phyloP scores from a whole-genome alignment of 257 asterid species.

The Solanum bulbocastanum region DNA sequence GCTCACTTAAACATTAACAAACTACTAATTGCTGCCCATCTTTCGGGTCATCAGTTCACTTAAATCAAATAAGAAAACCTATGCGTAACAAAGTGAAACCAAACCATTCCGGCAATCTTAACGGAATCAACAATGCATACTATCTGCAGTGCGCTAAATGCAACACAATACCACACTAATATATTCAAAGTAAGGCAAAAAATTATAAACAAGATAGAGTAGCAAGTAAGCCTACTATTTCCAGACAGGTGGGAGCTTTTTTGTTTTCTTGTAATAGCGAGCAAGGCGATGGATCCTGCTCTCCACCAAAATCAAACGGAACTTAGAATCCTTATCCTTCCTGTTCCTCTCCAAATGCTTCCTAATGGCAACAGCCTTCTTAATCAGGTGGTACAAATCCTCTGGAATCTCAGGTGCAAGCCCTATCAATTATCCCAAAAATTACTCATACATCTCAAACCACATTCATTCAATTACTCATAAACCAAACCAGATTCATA shows the following conservation, averaged over 20 bases:
- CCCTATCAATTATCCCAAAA: conserved; percentile 13
- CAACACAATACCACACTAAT: not conserved
- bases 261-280: conserved; percentile 92
- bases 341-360: conserved; percentile 88
- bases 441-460: not conserved
- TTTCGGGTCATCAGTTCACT: not conserved
- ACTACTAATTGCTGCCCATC: not conserved
- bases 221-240: conserved; percentile 43
- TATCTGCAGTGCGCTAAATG: not conserved
- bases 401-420: conserved; percentile 85
- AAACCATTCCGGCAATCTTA: not conserved
- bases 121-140: not conserved
- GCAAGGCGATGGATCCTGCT: conserved; percentile 93
- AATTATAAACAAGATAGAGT: not conserved
- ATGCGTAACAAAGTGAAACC: not conserved
- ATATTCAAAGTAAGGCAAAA: not conserved
- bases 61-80: not conserved
- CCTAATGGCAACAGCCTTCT: conserved; percentile 83
- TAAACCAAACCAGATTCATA: not conserved
- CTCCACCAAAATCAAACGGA: conserved; percentile 79
- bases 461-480: not conserved
- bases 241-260: conserved; percentile 92
- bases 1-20: not conserved
- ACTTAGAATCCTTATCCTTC: conserved; percentile 86
- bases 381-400: conserved; percentile 71